These are phyloP conservation scores for Brassica napus DNA, from an alignment of 345 rosid species.

Conservation along the genomic window DNA sequence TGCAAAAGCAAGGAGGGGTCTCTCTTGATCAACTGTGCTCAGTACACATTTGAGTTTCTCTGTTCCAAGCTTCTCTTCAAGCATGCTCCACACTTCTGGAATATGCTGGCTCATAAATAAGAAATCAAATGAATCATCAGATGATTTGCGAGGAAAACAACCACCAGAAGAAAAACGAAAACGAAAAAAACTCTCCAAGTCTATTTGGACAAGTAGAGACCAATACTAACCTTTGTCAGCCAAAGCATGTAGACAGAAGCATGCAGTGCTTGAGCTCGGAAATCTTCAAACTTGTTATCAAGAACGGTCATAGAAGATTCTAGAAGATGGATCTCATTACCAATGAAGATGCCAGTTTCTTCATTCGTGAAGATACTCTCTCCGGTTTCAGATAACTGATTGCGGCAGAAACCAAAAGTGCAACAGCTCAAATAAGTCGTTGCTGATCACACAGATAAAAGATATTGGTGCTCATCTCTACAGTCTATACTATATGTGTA, in stretches of 20 bases:
- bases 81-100: conserved; percentile 41
- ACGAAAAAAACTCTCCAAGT: neutral
- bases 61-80: conserved; percentile 49
- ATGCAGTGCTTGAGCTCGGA: conserved; percentile 61
- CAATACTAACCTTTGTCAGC: conserved; percentile 61
- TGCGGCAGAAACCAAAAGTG: conserved; percentile 23
- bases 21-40: conserved; percentile 44
- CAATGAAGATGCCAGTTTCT: conserved; percentile 46
- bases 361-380: conserved; percentile 23
- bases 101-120: conserved; percentile 54
- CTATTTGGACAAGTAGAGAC: conserved; percentile 9
- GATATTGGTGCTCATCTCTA: neutral
- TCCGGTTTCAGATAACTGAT: conserved; percentile 16
- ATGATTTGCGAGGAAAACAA: neutral
- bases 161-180: neutral
- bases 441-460: neutral
- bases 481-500: neutral
- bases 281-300: conserved; percentile 63
- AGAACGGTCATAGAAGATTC: conserved; percentile 52
- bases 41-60: conserved; percentile 42
- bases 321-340: conserved; percentile 57
- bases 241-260: conserved; percentile 65
- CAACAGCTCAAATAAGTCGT: conserved; percentile 9
- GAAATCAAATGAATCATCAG: neutral
- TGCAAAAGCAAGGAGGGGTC: conserved; percentile 48